Base-by-base conservation (phyloP, 495 filamentous ascomycete genomes). In the Aspergillus diversus region DNA sequence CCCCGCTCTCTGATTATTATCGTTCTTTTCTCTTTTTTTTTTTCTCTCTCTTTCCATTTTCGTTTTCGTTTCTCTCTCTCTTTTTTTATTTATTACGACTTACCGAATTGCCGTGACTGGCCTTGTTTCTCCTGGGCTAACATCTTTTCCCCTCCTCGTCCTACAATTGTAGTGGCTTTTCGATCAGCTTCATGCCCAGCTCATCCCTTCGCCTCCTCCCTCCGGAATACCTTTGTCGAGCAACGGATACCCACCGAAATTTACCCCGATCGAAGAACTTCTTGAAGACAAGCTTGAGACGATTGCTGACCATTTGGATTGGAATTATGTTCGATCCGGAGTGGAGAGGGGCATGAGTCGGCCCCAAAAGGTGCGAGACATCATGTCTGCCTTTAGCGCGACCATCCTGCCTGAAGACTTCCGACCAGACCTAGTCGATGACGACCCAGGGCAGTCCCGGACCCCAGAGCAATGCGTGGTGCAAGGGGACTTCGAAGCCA, bases 401-500 rank as follows among this genome's bases (percentile, higher is more conserved):
- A 65, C 68, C 7, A 72, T 72, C 11, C 73, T 83, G 1, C 80
- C 83, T 12, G 76, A 80, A 42, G 79, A 82, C n/a, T 80, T 78
- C 63, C 74, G 77, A 7, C 71, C 48, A 16, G 77, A 83, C 48
- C 65, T 81, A 12, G 66, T 69, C 47, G 76, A 27, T 27, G 21
- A 77, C 48, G 70, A 72, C 7, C 27, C 39, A 0, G 57, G 63
- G 27, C 57, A 68, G 17, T 33, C 64, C 5, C 67, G 71, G 9
- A 77, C 75, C 27, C 67, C 75, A 21, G 79, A 82, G 64, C 73
- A 80, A 46, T 77, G 79, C 62, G 75, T 82, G 15, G 76, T 83
- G 9, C 81, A 80, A 59, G 77, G 76, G 3, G 79, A 82, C 55
- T 74, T 84, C n/a, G 77, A 79, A 56, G 77, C 76, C 16, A 85